Evolutionary conservation across 768 basidiomycete genomes (phyloP).

Genomic region (Termitomyces heimii): DNA sequence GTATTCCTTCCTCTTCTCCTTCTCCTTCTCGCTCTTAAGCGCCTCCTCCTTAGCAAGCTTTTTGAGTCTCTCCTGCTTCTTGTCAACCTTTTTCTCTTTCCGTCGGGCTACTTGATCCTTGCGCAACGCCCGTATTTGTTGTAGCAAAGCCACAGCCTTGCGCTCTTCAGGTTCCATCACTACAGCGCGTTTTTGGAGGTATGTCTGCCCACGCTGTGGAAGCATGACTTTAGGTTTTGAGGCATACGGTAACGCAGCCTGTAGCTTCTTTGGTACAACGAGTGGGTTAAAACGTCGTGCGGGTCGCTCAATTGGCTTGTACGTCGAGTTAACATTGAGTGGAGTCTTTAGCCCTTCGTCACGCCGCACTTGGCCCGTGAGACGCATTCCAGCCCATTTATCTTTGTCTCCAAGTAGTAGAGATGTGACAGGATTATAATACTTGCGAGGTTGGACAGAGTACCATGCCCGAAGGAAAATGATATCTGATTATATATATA

Average conservation of each 20-base stretch:
- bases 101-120: conserved; percentile 81
- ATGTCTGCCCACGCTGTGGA: conserved; percentile 70
- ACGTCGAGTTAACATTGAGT: conserved; percentile 75
- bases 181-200: conserved; percentile 91
- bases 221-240: conserved; percentile 86
- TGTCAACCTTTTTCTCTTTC: conserved; percentile 83
- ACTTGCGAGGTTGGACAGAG: conserved; percentile 89
- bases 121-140: conserved; percentile 88
- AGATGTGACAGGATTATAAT: conserved; percentile 95
- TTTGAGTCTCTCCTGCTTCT: conserved; percentile 61
- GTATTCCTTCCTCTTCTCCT: conserved; percentile 68
- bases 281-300: conserved; percentile 88
- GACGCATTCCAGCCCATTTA: conserved; percentile 91
- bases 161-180: conserved; percentile 95
- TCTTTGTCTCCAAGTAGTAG: conserved; percentile 77
- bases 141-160: conserved; percentile 83
- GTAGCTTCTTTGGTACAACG: conserved; percentile 84
- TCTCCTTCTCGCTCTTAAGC: conserved; percentile 59
- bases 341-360: conserved; percentile 84
- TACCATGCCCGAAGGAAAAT: conserved; percentile 97
- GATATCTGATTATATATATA: conserved; percentile 51
- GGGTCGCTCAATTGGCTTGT: conserved; percentile 76
- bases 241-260: conserved; percentile 85
- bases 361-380: conserved; percentile 89
- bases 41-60: conserved; percentile 68